Percentiles rank a stretch among this genome's conserved stretches.
phyloP scores from a whole-genome alignment of 257 asterid species.

The Paulownia fortunei region DNA sequence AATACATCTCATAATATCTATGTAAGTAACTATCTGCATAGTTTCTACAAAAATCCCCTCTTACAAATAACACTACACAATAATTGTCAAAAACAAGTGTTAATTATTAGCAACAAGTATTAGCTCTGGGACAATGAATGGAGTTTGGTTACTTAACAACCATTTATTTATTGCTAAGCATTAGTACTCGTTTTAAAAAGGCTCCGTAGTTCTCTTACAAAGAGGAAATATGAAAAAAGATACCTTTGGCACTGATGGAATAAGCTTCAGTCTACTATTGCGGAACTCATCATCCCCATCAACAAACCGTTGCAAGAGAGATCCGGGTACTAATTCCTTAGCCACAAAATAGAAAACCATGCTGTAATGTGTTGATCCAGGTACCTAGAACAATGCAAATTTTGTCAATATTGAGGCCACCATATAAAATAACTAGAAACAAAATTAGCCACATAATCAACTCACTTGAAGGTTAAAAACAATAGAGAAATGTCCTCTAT shows the following conservation, averaged over 20 bases:
- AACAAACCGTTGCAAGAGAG: constrained; percentile 86
- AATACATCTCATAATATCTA: too few species aligned
- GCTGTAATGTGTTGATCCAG: constrained; percentile 95
- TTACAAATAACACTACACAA: too few species aligned
- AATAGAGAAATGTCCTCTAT: constrained; percentile 77
- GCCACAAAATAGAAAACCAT: constrained; percentile 87
- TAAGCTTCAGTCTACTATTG: constrained; percentile 91
- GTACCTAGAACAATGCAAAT: constrained; percentile 58
- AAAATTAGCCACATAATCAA: constrained; percentile 27
- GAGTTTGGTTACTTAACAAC: not conserved
- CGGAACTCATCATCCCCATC: constrained; percentile 98
- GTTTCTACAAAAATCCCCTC: too few species aligned
- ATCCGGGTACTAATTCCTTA: constrained; percentile 63
- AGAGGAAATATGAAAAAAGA: constrained; percentile 13
- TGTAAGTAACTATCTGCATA: too few species aligned
- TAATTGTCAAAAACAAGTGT: not conserved
- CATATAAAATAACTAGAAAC: constrained; percentile 27
- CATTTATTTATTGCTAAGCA: not conserved
- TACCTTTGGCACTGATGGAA: constrained; percentile 98
- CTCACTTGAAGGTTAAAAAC: constrained; percentile 92
- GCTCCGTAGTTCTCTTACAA: not conserved
- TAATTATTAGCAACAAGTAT: not conserved
- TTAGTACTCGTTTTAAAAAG: constrained; percentile 1
- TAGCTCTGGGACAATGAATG: constrained; percentile 2
- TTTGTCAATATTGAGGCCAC: constrained; percentile 20